Evolutionary conservation across 129 eudicot species (phyloP).

Genomic region (Arctium lappa): DNA sequence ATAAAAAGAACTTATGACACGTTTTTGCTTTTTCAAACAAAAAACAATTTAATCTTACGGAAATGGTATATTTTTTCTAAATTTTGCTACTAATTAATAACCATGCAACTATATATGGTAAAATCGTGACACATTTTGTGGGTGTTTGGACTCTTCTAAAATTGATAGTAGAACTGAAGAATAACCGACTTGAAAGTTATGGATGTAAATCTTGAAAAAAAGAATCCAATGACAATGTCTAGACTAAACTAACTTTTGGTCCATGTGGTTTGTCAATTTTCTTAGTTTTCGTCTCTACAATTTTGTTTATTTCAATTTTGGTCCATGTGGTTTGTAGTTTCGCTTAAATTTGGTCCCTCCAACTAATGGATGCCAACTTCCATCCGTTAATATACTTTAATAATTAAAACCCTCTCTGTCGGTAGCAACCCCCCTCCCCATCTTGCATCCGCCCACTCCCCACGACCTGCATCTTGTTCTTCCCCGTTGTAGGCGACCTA

Average conservation of each 20-base stretch:
- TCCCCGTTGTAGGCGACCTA: not conserved
- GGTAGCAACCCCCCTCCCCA: too few relatives aligned
- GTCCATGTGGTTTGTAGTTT: too few relatives aligned
- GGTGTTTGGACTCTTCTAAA: not conserved
- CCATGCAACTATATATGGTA: not conserved
- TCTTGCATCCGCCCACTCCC: not conserved
- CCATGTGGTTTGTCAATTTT: not conserved
- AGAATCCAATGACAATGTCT: not conserved
- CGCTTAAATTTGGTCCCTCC: not conserved
- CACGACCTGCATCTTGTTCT: not conserved
- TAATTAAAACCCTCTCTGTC: not conserved
- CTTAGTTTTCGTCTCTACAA: not conserved
- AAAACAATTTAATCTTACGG: not conserved
- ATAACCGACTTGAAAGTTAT: not conserved
- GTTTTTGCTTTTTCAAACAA: not conserved
- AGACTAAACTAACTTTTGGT: not conserved
- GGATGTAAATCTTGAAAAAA: not conserved
- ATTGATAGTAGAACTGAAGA: not conserved
- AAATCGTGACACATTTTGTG: not conserved
- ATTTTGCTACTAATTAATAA: not conserved
- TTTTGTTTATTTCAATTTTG: not conserved
- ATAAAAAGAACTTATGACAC: not conserved
- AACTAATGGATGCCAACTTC: not conserved
- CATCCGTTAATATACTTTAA: not conserved
- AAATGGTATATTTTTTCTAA: not conserved